Percentiles rank a stretch among this genome's conserved stretches.
Evolutionary conservation across 2,329 filamentous ascomycete species (phyloP).

Genomic region (Phaeosphaeriaceae sp.): DNA sequence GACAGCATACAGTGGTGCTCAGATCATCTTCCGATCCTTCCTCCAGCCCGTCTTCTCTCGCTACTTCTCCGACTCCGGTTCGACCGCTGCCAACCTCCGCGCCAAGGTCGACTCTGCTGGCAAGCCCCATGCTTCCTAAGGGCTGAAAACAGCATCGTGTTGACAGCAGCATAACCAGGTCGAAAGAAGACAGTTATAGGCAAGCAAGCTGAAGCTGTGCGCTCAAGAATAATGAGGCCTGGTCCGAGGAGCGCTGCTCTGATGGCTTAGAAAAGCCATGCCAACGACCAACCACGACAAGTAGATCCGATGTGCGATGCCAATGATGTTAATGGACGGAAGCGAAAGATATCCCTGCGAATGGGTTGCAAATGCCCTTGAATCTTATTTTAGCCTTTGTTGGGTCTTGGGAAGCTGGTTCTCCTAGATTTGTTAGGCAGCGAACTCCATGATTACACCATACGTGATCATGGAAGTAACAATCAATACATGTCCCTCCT

Average conservation of each 20-base stretch:
- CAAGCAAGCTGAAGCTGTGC: not conserved
- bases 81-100: conserved; percentile 85
- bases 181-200: conserved; percentile 8
- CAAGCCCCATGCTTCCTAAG: conserved; percentile 46
- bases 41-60: conserved; percentile 88
- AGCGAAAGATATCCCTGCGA: conserved; percentile 32
- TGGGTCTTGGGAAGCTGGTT: conserved; percentile 22
- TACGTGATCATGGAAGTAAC: not conserved
- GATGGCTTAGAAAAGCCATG: conserved; percentile 34
- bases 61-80: conserved; percentile 78
- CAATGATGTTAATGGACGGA: conserved; percentile 25
- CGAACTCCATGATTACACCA: conserved; percentile 2
- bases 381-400: conserved; percentile 10
- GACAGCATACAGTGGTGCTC: conserved; percentile 74
- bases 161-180: conserved; percentile 39
- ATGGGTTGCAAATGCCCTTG: conserved; percentile 31
- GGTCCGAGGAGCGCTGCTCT: conserved; percentile 35
- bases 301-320: conserved; percentile 23
- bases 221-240: conserved; percentile 2
- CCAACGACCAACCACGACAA: conserved; percentile 29
- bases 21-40: conserved; percentile 96
- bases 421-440: conserved; percentile 10
- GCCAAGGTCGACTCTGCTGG: conserved; percentile 79
- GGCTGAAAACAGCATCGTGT: conserved; percentile 17
- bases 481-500: not conserved